Base-by-base conservation (phyloP, 2,329 filamentous ascomycete species). In the Colletotrichum sojae region DNA sequence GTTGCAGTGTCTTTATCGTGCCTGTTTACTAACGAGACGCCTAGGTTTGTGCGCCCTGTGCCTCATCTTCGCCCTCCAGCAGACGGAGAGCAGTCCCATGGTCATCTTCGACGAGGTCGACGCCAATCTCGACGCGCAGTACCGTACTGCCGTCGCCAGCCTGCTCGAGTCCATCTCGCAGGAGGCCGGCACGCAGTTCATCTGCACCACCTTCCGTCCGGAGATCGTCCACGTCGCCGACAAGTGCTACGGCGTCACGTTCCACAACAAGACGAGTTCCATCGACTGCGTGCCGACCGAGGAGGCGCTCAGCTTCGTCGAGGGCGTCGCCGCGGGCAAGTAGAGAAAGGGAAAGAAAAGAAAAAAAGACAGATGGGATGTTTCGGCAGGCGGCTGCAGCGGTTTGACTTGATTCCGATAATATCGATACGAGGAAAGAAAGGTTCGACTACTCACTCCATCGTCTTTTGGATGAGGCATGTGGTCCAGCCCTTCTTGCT, bases 101-200 rank as follows among this genome's bases (percentile, higher is more conserved):
- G 98, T 99, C 79, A 95, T 99, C 76, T 99, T 99, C 75, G 96
- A 99, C 80, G 96, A 99, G 82, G 97, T 99, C 72, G 96, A 99
- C 78, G 96, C 96, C 80, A 99, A 99, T 78, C 88, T 99, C 25
- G 96, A 99, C 79, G 95, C 96, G 1, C 96, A 99, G 81, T 99
- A 99, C 84, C 92, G 96, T 70, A 98, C 96, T 1, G 95, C 96
- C 1, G 96, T 99, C 12, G 96, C 96, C 3, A 89, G 93, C 65
- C 93, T 98, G 83, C 87, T 99, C 22, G 86, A 95, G 76, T 91
- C 90, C 63, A 94, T 94, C 71, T 94, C 91, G 15, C 83, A 87
- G 69, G 89, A 90, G 73, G 87, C 86, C 15, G 86, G 87, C 70
- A 90, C 88, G 58, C 88, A 99, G 80, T 99, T 99, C 78, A 99